Conservation (phyloP, 2,329 filamentous ascomycete genomes). For the Pleurostoma richardsiae region DNA sequence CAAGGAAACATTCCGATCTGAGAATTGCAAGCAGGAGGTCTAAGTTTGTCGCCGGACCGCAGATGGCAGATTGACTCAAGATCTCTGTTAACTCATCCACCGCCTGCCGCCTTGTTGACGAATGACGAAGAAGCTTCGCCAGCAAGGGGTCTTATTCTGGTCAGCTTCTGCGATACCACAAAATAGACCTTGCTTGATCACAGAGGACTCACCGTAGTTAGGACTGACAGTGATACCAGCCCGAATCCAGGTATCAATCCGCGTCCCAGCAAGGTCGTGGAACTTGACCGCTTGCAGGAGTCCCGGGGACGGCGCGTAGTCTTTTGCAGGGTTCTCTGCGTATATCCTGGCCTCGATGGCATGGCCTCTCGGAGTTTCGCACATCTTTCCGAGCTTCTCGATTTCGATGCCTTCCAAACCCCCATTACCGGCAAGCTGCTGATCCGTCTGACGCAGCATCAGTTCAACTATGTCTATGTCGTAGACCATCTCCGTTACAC, state of each 20-base stretch:
- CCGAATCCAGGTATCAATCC: conserved; percentile 61
- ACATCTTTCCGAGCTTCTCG: conserved; percentile 2
- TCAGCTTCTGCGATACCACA: conserved; percentile 21
- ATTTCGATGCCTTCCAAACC: conserved; percentile 12
- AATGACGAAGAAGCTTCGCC: conserved; percentile 54
- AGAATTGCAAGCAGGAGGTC: conserved; percentile 49
- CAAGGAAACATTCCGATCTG: conserved; percentile 33
- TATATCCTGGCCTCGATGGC: conserved; percentile 35
- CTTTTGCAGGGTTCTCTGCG: conserved; percentile 48
- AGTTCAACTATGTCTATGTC: conserved; percentile 65
- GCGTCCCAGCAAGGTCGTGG: conserved; percentile 37
- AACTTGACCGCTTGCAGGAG: conserved; percentile 52
- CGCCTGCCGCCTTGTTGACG: conserved; percentile 27
- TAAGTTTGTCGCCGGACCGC: conserved; percentile 51
- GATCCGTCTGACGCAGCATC: conserved; percentile 31
- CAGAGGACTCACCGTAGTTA: conserved; percentile 39
- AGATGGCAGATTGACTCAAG: conserved; percentile 38
- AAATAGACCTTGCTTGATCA: neutral
- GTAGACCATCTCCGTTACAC: conserved; percentile 73
- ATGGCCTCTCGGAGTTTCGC: conserved; percentile 16
- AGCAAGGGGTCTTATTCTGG: conserved; percentile 42
- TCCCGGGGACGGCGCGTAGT: conserved; percentile 56
- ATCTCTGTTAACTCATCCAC: conserved; percentile 36
- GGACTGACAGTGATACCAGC: conserved; percentile 51
- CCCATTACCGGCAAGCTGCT: conserved; percentile 14